Percentiles rank a stretch among this genome's conserved stretches.
phyloP scores from a whole-genome alignment of 2,329 filamentous ascomycete genomes.

The Curvularia verruculosa region DNA sequence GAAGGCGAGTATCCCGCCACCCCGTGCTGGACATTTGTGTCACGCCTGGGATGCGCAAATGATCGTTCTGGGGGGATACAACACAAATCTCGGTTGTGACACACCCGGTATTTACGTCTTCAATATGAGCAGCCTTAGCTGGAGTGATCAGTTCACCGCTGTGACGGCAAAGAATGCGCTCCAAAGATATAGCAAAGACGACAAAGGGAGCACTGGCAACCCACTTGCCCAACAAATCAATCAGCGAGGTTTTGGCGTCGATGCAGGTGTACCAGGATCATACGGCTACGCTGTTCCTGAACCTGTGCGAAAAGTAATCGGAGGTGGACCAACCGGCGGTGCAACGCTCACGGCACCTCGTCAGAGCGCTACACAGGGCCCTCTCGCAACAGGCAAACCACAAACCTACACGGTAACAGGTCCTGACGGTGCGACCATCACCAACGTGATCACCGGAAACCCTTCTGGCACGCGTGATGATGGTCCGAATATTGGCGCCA shows the following conservation, averaged over 20 bases:
- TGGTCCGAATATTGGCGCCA: conserved; percentile 60
- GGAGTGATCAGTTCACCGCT: conserved; percentile 74
- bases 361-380: conserved; percentile 68
- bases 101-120: conserved; percentile 75
- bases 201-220: conserved; percentile 46
- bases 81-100: conserved; percentile 67
- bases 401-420: conserved; percentile 69
- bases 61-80: conserved; percentile 76
- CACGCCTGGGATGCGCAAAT: conserved; percentile 82
- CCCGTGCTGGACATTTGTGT: conserved; percentile 75
- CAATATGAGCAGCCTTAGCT: conserved; percentile 72
- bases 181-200: conserved; percentile 39
- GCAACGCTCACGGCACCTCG: conserved; percentile 72
- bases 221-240: conserved; percentile 60
- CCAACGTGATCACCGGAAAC: conserved; percentile 45
- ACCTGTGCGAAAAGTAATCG: conserved; percentile 68
- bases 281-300: conserved; percentile 74
- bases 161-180: conserved; percentile 61
- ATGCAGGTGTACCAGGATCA: conserved; percentile 63
- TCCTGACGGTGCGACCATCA: conserved; percentile 50
- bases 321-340: conserved; percentile 68
- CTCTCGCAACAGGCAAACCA: conserved; percentile 71
- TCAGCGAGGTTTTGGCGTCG: conserved; percentile 58
- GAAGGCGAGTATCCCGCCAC: conserved; percentile 56
- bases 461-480: conserved; percentile 24